Evolutionary conservation across 768 basidiomycete species (phyloP).

Genomic region (Amanita phalloides): DNA sequence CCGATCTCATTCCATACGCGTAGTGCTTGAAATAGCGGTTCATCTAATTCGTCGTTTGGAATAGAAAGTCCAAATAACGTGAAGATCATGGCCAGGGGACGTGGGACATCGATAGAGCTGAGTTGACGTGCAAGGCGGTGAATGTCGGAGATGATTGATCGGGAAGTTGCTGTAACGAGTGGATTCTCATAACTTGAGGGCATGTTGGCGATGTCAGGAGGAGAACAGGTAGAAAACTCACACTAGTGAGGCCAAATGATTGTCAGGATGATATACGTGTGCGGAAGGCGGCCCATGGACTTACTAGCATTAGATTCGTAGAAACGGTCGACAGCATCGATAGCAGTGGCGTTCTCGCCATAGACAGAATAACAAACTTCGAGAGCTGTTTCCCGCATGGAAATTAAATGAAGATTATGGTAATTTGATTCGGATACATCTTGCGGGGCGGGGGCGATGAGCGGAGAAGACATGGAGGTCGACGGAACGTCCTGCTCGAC

Average conservation of each 20-base stretch:
- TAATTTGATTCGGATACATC: conserved; percentile 9
- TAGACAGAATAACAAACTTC: conserved; percentile 68
- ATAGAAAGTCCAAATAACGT: conserved; percentile 39
- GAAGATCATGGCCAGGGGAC: conserved; percentile 49
- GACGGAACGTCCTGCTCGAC: conserved; percentile 1
- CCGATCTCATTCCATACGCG: conserved; percentile 68
- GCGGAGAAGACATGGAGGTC: not conserved
- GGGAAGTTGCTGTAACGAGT: conserved; percentile 62
- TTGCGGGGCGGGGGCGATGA: not conserved
- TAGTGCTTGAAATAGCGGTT: conserved; percentile 49
- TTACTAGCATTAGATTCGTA: conserved; percentile 65
- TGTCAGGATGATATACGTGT: conserved; percentile 9
- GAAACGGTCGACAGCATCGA: conserved; percentile 45
- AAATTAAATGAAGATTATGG: conserved; percentile 25
- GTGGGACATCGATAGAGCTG: conserved; percentile 55
- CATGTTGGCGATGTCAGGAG: conserved; percentile 1
- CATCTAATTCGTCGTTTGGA: conserved; percentile 19
- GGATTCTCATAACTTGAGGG: conserved; percentile 62
- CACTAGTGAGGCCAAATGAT: conserved; percentile 18
- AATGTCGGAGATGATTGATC: conserved; percentile 62
- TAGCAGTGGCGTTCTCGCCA: conserved; percentile 39
- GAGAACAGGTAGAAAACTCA: conserved; percentile 18
- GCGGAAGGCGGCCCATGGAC: conserved; percentile 15
- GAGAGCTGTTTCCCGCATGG: conserved; percentile 46
- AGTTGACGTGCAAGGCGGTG: conserved; percentile 50